Conservation (phyloP, 2,329 filamentous ascomycete species). For the Fusarium pininemorale region DNA sequence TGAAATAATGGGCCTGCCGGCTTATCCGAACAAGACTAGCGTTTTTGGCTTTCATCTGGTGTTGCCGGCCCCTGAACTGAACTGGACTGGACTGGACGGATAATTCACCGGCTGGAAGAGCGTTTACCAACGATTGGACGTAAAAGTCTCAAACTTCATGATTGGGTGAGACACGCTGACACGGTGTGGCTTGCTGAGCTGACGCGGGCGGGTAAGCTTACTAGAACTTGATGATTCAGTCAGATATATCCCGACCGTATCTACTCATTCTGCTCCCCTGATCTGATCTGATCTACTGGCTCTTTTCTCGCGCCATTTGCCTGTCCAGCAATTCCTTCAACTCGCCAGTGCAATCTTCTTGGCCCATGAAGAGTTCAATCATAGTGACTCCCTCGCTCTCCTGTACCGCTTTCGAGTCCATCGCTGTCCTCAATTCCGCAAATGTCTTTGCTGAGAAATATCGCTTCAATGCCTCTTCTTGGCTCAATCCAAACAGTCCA, state of each 20-base stretch:
- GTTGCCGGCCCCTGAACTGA: neutral
- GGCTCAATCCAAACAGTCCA: neutral
- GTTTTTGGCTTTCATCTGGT: neutral
- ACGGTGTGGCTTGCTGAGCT: neutral
- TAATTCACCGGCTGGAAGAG: neutral
- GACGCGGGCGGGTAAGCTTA: neutral
- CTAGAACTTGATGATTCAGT: neutral
- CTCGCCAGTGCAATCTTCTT: constrained; percentile 10
- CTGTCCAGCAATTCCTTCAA: neutral
- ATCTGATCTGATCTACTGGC: neutral
- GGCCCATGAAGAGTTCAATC: constrained; percentile 15
- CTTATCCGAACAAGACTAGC: neutral
- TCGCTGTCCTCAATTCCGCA: neutral
- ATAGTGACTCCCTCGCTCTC: neutral
- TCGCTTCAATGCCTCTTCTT: neutral
- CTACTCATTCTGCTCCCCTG: too few species aligned
- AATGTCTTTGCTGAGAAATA: constrained; percentile 1
- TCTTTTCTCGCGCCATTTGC: neutral
- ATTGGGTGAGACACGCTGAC: neutral
- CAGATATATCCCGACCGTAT: neutral
- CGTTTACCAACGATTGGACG: neutral
- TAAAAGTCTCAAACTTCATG: neutral
- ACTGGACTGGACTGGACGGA: neutral
- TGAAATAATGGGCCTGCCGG: neutral
- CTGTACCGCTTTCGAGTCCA: neutral